Percentiles rank a stretch among this genome's conserved stretches.
Evolutionary conservation across 345 rosid genomes (phyloP).

Genomic region (Anastatica hierochuntica): DNA sequence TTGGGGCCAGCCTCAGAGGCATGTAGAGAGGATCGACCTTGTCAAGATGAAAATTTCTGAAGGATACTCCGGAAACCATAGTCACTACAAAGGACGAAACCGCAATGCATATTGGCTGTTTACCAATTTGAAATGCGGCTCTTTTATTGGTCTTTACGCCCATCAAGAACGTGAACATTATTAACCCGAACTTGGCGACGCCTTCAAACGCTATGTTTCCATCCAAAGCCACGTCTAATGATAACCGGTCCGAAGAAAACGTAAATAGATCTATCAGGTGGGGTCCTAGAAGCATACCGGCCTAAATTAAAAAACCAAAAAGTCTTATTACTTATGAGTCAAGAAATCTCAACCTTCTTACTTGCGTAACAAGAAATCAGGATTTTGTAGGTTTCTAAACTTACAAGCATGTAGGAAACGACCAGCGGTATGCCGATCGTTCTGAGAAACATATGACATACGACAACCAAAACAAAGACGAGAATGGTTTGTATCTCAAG

Average conservation of each 20-base stretch:
- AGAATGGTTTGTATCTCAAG: constrained; percentile 19
- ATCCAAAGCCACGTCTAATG: neutral
- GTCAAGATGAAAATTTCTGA: constrained; percentile 15
- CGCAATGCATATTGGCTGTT: constrained; percentile 5
- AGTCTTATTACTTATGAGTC: neutral
- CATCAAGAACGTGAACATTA: constrained; percentile 36
- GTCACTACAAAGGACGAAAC: constrained; percentile 24
- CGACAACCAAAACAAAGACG: constrained; percentile 7
- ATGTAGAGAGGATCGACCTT: constrained; percentile 24
- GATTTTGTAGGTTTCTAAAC: neutral
- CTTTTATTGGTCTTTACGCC: constrained; percentile 39
- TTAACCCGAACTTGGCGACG: constrained; percentile 26
- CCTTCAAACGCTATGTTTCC: constrained; percentile 23
- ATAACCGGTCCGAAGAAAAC: constrained; percentile 8
- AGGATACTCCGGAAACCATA: neutral
- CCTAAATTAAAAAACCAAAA: neutral
- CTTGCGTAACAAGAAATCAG: neutral
- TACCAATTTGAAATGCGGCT: constrained; percentile 7
- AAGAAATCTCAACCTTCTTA: neutral
- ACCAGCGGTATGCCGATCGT: constrained; percentile 18
- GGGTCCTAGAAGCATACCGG: constrained; percentile 20
- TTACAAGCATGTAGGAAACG: constrained; percentile 25
- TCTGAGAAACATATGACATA: constrained; percentile 14
- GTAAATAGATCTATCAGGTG: constrained; percentile 7
- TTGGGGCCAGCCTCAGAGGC: constrained; percentile 9